These are phyloP conservation scores for Macadamia integrifolia DNA, from an alignment of 164 flowering plant species.

Conservation along the genomic window DNA sequence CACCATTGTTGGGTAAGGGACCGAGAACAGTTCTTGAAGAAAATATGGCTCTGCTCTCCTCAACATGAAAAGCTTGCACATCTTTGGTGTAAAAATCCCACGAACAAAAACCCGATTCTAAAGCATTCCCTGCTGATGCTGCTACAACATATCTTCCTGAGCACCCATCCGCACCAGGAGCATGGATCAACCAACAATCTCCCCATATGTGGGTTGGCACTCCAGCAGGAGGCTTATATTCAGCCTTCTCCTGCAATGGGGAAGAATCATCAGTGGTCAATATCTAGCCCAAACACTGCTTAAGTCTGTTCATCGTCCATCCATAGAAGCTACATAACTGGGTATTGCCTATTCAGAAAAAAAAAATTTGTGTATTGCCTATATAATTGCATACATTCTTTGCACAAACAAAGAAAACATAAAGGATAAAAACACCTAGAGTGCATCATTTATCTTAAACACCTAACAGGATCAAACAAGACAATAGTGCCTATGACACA, in stretches of 20 bases:
- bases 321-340: no score
- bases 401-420: neutral
- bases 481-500: neutral
- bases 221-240: conserved; percentile 63
- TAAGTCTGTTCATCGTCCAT: neutral
- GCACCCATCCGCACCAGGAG: conserved; percentile 91
- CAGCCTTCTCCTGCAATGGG: conserved; percentile 65
- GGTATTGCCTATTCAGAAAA: no score
- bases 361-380: neutral
- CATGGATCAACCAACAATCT: conserved; percentile 94
- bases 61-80: conserved; percentile 64
- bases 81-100: conserved; percentile 93
- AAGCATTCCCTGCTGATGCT: conserved; percentile 88
- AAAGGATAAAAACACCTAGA: neutral
- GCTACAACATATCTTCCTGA: conserved; percentile 91
- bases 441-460: neutral
- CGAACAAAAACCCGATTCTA: conserved; percentile 86
- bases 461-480: neutral
- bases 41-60: conserved; percentile 30
- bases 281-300: neutral
- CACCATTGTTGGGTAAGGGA: conserved; percentile 39
- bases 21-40: conserved; percentile 63
- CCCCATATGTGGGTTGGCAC: conserved; percentile 70
- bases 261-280: neutral
- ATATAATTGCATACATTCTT: neutral